Conservation (phyloP, 2,329 filamentous ascomycete genomes). For the Trichoderma sp. region DNA sequence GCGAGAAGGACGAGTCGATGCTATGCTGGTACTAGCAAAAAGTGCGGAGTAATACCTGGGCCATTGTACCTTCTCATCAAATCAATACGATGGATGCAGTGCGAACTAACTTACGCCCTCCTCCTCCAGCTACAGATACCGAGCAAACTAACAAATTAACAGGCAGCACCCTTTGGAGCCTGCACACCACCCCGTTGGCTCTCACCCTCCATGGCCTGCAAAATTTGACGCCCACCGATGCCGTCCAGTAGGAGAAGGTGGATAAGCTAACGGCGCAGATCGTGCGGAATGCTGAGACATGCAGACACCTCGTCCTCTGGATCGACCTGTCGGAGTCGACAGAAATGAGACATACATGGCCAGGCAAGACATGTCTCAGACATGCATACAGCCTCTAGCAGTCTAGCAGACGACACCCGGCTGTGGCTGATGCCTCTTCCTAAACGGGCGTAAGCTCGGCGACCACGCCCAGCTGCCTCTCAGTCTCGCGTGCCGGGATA, state of each 20-base stretch:
- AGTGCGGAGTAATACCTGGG: conserved; percentile 12
- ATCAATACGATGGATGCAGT: not conserved
- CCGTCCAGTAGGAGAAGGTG: conserved; percentile 6
- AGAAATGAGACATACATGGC: conserved; percentile 39
- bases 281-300: conserved; percentile 28
- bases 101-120: not conserved
- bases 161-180: not conserved
- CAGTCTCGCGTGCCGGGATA: not conserved
- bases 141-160: not conserved
- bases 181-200: not conserved
- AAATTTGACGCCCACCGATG: conserved; percentile 12
- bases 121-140: not conserved
- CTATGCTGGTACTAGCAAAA: not conserved
- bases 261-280: conserved; percentile 19
- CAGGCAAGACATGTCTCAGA: conserved; percentile 37
- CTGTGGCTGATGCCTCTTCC: conserved; percentile 11
- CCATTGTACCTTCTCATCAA: not conserved
- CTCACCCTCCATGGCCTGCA: conserved; percentile 5
- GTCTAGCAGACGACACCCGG: conserved; percentile 20
- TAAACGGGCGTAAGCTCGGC: conserved; percentile 17
- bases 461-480: not conserved
- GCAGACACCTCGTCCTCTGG: conserved; percentile 30
- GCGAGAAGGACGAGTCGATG: not conserved
- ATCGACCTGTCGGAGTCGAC: conserved; percentile 40
- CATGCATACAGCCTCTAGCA: conserved; percentile 30